Evolutionary conservation across 2,329 filamentous ascomycete genomes (phyloP).

Genomic region (Talaromyces funiculosus): DNA sequence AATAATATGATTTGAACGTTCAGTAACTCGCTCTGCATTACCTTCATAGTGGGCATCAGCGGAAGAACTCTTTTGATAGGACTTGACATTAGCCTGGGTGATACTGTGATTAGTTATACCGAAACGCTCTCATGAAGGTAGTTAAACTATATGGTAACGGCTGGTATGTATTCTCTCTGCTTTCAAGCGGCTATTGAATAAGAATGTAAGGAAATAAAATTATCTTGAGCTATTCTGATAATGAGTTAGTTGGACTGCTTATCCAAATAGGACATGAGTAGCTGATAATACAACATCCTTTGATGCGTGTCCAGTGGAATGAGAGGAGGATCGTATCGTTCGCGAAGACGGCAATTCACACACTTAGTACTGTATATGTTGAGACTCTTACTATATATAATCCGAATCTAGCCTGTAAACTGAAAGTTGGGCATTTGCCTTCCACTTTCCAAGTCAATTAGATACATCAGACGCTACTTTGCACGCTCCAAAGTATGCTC

Average conservation of each 20-base stretch:
- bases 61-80: slow-evolving; percentile 5
- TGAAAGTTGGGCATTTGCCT: too few species aligned
- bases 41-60: slow-evolving; percentile 16
- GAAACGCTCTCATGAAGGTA: background rate
- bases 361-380: background rate
- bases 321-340: background rate
- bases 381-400: too few species aligned
- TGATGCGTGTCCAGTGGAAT: background rate
- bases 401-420: too few species aligned
- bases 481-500: too few species aligned
- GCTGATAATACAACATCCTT: background rate
- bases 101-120: slow-evolving; percentile 14
- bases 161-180: background rate
- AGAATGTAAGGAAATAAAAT: background rate
- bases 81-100: slow-evolving; percentile 12
- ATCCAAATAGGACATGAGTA: background rate
- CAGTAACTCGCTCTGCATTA: slow-evolving; percentile 7
- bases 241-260: background rate
- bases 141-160: background rate
- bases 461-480: too few species aligned
- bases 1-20: slow-evolving; percentile 18
- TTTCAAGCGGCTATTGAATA: background rate
- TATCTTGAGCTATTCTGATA: background rate
- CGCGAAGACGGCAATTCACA: background rate
- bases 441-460: too few species aligned